phyloP scores from a whole-genome alignment of 352 stramenopile genomes.

The Globisporangium camurandrum region DNA sequence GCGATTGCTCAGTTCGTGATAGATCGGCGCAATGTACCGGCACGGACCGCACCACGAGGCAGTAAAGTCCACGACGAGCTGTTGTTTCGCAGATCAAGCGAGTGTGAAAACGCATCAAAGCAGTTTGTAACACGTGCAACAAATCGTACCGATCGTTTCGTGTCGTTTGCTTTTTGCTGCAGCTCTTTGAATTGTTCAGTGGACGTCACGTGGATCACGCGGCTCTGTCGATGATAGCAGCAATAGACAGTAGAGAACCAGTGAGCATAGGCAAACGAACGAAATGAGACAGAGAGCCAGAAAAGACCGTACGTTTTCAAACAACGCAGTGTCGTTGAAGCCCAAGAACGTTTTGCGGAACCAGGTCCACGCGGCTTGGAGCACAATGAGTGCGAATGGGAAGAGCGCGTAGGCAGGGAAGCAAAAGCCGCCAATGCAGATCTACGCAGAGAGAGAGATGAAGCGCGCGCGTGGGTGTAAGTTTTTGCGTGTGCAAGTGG shows the following conservation, averaged over 20 bases:
- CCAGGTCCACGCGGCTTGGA: conserved; percentile 66
- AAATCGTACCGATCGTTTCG: conserved; percentile 54
- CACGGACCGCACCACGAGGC: conserved; percentile 87
- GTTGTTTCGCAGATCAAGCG: background rate
- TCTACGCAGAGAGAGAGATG: conserved; percentile 22
- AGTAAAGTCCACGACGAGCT: conserved; percentile 84
- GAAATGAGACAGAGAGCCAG: background rate
- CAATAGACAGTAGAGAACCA: conserved; percentile 1
- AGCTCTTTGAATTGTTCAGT: conserved; percentile 69
- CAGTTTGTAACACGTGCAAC: no score
- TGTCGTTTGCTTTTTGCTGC: conserved; percentile 54
- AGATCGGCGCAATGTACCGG: conserved; percentile 80
- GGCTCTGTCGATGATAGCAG: conserved; percentile 23
- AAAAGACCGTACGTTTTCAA: conserved; percentile 28
- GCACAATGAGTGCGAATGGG: conserved; percentile 59
- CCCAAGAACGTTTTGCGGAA: conserved; percentile 56
- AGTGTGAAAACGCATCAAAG: no score
- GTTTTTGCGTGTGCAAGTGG: background rate
- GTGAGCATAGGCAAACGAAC: background rate
- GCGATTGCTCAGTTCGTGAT: conserved; percentile 79
- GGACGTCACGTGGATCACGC: conserved; percentile 65
- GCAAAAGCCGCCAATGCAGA: conserved; percentile 74
- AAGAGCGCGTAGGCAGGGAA: conserved; percentile 73
- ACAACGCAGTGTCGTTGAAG: conserved; percentile 37
- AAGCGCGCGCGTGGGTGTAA: background rate